Base-by-base conservation (phyloP, 2,329 filamentous ascomycete species). In the Fusarium irregulare region DNA sequence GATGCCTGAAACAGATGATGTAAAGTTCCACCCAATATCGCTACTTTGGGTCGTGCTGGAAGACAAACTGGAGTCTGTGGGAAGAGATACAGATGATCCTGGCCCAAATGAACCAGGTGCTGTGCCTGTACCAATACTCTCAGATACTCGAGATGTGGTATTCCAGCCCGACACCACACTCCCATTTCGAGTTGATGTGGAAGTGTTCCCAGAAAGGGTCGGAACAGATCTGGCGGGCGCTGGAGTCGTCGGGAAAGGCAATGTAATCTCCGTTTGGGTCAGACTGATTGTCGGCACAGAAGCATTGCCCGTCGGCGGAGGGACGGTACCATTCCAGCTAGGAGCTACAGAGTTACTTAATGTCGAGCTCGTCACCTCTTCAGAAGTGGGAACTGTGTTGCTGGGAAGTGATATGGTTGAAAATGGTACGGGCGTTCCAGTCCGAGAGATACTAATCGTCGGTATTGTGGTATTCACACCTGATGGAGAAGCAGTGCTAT, bases 241-340 rank as follows among this genome's bases (percentile, higher is more conserved):
- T 11, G 55, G 21, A 28, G 30, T 23, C 1, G 63, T 50, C 10
- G 47, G 44, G 6, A 66, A 55, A 4, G 59, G 42, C 0, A 55
- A 30, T 4, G 57, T 28, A 6, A 32, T 46, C 8, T 7, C 56
- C 10, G 34, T n/a, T 2, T 25, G 28, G 2, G 67, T 51, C n/a
- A n/a, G 9, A 46, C 67, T 64, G n/a, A 46, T 34, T 5, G 46
- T 54, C 1, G 64, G 54, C 6, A 64, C 10, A 3, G 59, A 66
- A 14, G 20, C 6, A 37, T 50, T 56, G 3, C 40, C 28, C 12
- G 40, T 45, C 4, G 53, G n/a, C 4, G 20, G 9, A 57, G 50
- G 49, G 37, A 28, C 11, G 5, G 67, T 64, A 13, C 46, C 21
- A 51, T 56, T 66, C 37, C 51, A 37, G 28, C 55, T 37, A n/a